These are phyloP conservation scores for Rhynchosporium secalis DNA, from an alignment of 2,329 filamentous ascomycete genomes.

Conservation along the genomic window DNA sequence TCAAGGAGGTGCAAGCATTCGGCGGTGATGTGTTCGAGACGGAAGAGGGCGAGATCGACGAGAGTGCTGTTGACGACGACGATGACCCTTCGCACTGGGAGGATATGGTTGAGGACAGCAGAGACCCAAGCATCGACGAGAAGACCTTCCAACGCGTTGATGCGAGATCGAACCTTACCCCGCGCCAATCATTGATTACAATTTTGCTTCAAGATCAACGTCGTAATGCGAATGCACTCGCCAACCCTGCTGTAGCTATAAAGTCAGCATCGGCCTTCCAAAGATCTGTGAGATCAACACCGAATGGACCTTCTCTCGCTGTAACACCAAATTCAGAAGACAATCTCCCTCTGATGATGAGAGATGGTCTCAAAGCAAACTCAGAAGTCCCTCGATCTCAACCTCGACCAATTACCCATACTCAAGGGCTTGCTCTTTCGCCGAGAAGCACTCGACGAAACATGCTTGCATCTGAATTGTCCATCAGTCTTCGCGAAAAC, in stretches of 20 bases:
- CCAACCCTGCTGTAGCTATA: slow-evolving; percentile 58
- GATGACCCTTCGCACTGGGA: slow-evolving; percentile 60
- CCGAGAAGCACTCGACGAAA: slow-evolving; percentile 89
- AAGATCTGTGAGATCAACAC: slow-evolving; percentile 65
- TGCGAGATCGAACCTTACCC: slow-evolving; percentile 80
- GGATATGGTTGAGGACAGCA: slow-evolving; percentile 75
- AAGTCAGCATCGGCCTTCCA: slow-evolving; percentile 53
- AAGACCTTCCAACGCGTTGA: slow-evolving; percentile 87
- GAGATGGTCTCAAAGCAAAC: slow-evolving; percentile 34
- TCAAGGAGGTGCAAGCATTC: slow-evolving; percentile 56
- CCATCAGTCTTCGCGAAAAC: slow-evolving; percentile 85
- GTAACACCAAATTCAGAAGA: slow-evolving; percentile 45
- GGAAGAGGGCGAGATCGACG: slow-evolving; percentile 68
- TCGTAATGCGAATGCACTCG: slow-evolving; percentile 68
- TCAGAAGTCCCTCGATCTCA: slow-evolving; percentile 56
- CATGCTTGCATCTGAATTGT: slow-evolving; percentile 93
- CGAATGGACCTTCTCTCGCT: slow-evolving; percentile 65
- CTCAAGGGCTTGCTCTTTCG: slow-evolving; percentile 76
- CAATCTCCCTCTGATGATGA: slow-evolving; percentile 56
- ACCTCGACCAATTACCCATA: slow-evolving; percentile 77
- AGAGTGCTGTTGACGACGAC: slow-evolving; percentile 77
- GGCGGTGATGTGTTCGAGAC: slow-evolving; percentile 57
- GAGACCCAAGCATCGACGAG: slow-evolving; percentile 79
- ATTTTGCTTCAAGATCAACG: slow-evolving; percentile 71
- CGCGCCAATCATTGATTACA: slow-evolving; percentile 81